Conservation (phyloP, 2,329 filamentous ascomycete genomes). For the Dichotomopilus funicola region DNA sequence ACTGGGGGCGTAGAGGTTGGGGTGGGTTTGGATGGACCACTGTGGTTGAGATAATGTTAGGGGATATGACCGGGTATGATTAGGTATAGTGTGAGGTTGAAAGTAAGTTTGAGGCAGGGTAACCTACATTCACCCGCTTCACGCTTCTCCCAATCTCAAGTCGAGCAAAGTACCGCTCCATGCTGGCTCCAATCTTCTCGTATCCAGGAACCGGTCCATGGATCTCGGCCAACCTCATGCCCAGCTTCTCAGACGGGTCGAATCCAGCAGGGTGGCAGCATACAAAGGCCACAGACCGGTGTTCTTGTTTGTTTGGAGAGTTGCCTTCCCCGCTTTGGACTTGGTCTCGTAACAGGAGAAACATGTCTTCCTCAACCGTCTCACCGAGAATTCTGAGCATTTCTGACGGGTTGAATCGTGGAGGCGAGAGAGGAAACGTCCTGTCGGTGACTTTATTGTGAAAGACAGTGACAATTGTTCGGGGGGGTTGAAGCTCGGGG, state of each 20-base stretch:
- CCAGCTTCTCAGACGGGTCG: conserved; percentile 44
- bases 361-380: conserved; percentile 50
- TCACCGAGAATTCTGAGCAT: conserved; percentile 40
- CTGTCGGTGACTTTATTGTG: conserved; percentile 36
- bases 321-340: too few relatives aligned
- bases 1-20: conserved; percentile 34
- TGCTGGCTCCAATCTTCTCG: conserved; percentile 47
- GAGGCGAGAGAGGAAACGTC: conserved; percentile 24
- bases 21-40: conserved; percentile 44
- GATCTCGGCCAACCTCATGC: conserved; percentile 41
- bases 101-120: not conserved
- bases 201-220: conserved; percentile 49
- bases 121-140: conserved; percentile 44
- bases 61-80: too few relatives aligned
- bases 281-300: conserved; percentile 41
- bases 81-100: too few relatives aligned
- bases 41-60: conserved; percentile 17
- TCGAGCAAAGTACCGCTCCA: conserved; percentile 48
- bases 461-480: conserved; percentile 16
- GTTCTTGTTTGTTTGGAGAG: conserved; percentile 26
- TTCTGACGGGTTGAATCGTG: conserved; percentile 26
- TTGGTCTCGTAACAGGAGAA: conserved; percentile 37
- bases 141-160: conserved; percentile 43
- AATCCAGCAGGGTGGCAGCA: conserved; percentile 50
- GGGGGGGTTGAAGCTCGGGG: conserved; percentile 13